phyloP scores from a whole-genome alignment of 139 green algal species.

The Auxenochlorella pyrenoidosa region DNA sequence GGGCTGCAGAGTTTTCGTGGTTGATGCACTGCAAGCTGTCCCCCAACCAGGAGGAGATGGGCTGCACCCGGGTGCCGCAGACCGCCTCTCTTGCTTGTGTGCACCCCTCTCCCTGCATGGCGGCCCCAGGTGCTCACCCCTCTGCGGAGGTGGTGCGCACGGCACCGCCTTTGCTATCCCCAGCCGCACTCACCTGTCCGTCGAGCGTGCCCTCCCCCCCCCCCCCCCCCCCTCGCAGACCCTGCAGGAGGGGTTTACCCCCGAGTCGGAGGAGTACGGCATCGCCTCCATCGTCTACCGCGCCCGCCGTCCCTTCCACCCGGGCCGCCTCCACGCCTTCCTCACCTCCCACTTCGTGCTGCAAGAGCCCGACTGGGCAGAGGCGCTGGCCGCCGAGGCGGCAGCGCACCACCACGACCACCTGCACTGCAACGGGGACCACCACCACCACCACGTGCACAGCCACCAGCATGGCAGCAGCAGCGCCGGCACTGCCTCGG shows the following conservation, averaged over 20 bases:
- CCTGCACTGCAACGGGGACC: not conserved
- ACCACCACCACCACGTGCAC: not conserved
- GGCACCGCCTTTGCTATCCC: too few relatives aligned
- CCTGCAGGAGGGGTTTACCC: constrained; percentile 26
- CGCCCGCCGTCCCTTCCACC: constrained; percentile 80
- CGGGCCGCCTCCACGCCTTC: constrained; percentile 69
- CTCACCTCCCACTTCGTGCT: constrained; percentile 52
- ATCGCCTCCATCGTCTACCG: constrained; percentile 76
- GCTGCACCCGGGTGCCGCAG: too few relatives aligned
- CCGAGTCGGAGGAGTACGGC: constrained; percentile 68
- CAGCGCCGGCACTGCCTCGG: not conserved
- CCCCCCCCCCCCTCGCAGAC: constrained; percentile 32
- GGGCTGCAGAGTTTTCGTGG: too few relatives aligned
- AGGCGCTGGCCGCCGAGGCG: not conserved
- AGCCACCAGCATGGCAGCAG: not conserved
- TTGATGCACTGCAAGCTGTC: too few relatives aligned
- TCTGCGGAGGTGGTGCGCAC: too few relatives aligned
- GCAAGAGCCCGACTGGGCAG: constrained; percentile 34
- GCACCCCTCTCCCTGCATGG: too few relatives aligned
- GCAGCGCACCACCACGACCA: not conserved
- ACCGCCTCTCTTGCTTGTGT: too few relatives aligned
- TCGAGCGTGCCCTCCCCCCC: not conserved
- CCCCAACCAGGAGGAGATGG: too few relatives aligned
- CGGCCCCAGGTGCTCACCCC: too few relatives aligned
- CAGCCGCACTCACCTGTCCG: too few relatives aligned